Evolutionary conservation across 2,329 filamentous ascomycete genomes (phyloP).

Genomic region (Colletotrichum truncatum): DNA sequence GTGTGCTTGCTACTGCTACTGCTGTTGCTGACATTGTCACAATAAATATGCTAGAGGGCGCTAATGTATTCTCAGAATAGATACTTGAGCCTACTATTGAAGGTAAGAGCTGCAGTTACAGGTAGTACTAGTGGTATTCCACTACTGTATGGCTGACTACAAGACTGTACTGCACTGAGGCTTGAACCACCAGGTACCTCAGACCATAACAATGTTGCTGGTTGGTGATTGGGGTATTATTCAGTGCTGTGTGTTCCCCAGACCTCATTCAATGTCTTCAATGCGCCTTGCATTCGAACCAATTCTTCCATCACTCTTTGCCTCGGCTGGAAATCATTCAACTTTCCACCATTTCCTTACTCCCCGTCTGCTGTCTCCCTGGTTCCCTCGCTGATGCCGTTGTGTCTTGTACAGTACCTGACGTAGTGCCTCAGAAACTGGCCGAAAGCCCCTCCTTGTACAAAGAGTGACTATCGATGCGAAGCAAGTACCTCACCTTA

Average conservation of each 20-base stretch:
- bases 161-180: background rate
- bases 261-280: background rate
- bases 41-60: too few relatives aligned
- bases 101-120: background rate
- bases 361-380: background rate
- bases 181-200: background rate
- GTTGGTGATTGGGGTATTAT: background rate
- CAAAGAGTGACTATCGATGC: background rate
- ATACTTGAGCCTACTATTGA: background rate
- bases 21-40: background rate
- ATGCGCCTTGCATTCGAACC: too few relatives aligned
- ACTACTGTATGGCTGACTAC: background rate
- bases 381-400: background rate
- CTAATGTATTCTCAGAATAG: background rate
- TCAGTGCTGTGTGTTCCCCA: background rate
- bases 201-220: background rate
- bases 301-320: background rate
- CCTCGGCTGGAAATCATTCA: background rate
- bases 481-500: conserved; percentile 14
- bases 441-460: background rate
- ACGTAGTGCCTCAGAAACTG: conserved; percentile 7
- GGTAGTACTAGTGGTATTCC: too few relatives aligned
- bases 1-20: background rate
- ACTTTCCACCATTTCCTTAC: background rate
- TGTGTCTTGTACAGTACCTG: background rate